These are phyloP conservation scores for Crithidia mellificae DNA, from an alignment of 208 protist species.

Conservation along the genomic window DNA sequence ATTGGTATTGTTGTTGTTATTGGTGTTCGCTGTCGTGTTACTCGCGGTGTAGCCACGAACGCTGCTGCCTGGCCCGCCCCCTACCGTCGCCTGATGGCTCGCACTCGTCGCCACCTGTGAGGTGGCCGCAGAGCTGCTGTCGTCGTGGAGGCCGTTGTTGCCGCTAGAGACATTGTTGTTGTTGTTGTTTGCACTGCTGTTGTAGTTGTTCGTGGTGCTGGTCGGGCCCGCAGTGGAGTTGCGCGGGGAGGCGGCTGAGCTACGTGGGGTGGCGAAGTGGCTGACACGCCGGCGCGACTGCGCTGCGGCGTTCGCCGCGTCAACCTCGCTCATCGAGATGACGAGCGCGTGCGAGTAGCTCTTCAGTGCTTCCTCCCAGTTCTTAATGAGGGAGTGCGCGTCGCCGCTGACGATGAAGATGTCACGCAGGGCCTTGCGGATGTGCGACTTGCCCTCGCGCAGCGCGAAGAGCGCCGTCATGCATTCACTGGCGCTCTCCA, in stretches of 20 bases:
- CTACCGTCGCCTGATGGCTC: constrained; percentile 3
- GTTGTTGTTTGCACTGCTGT: neutral
- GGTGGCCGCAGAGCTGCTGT: neutral
- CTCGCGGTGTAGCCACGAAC: neutral
- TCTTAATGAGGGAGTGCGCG: constrained; percentile 53
- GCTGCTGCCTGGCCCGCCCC: neutral
- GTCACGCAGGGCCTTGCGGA: constrained; percentile 56
- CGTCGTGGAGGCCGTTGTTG: no score
- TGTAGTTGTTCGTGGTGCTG: neutral
- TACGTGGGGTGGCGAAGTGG: constrained; percentile 10
- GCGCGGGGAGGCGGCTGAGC: neutral
- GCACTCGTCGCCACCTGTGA: constrained; percentile 11
- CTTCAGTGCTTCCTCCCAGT: constrained; percentile 79
- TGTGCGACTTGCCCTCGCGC: constrained; percentile 45
- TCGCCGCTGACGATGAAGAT: constrained; percentile 74
- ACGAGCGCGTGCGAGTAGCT: constrained; percentile 78
- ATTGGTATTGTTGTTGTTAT: neutral
- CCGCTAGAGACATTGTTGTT: no score
- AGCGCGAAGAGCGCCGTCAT: constrained; percentile 63
- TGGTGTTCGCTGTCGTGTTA: neutral
- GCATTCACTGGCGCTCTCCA: constrained; percentile 60
- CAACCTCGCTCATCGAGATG: constrained; percentile 57
- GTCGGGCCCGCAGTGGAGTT: constrained; percentile 1
- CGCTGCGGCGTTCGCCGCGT: constrained; percentile 33
- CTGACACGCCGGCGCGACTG: constrained; percentile 11